Evolutionary conservation across 305 asterid species (phyloP).

Genomic region (Fraxinus velutina): DNA sequence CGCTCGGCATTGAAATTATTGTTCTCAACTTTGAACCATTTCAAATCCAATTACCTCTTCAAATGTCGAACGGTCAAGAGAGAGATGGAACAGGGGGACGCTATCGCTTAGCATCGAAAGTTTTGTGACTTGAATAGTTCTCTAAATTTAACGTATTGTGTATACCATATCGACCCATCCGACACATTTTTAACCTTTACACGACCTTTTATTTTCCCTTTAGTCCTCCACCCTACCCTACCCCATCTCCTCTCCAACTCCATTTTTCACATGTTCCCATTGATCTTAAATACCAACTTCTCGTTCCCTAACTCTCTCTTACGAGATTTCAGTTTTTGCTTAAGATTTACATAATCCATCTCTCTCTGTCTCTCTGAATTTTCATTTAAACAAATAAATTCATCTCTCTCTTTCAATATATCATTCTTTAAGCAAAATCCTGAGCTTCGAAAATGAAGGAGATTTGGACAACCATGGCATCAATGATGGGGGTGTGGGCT

Average conservation of each 20-base stretch:
- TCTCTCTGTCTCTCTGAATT: constrained; percentile 16
- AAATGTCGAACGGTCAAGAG: neutral
- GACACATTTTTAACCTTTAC: neutral
- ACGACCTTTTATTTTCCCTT: constrained; percentile 8
- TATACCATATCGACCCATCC: neutral
- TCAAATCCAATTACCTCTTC: neutral
- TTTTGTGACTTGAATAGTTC: neutral
- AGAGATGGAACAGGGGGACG: neutral
- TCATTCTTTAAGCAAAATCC: neutral
- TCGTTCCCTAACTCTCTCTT: neutral
- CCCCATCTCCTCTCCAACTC: neutral
- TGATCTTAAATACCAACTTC: neutral
- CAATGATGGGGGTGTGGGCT: constrained; percentile 69
- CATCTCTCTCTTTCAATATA: neutral
- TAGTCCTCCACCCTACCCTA: neutral
- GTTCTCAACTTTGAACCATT: neutral
- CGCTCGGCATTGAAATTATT: neutral
- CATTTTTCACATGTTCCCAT: constrained; percentile 3
- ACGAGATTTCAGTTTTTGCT: constrained; percentile 1
- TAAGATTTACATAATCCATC: neutral
- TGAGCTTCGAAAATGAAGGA: constrained; percentile 39
- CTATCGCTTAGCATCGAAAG: neutral
- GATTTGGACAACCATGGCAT: constrained; percentile 60
- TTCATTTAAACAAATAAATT: neutral
- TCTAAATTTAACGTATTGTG: neutral